Conservation (phyloP, 1,284 basidiomycete genomes). For the Phaffia rhodozyma region DNA sequence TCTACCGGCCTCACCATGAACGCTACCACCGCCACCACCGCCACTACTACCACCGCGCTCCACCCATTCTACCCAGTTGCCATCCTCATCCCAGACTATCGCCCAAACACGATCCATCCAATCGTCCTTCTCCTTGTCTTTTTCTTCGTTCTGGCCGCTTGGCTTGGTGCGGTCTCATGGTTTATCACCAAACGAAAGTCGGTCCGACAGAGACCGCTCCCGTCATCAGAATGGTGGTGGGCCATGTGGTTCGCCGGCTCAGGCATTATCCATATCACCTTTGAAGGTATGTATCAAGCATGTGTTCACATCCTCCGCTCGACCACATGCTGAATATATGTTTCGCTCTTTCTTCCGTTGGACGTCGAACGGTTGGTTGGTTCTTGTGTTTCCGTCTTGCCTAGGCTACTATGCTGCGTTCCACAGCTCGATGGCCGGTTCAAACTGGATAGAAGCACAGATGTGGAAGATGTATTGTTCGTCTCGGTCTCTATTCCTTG, state of each 20-base stretch:
- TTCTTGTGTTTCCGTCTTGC: not conserved
- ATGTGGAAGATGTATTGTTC: constrained; percentile 13
- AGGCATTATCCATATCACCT: constrained; percentile 5
- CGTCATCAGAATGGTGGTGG: not conserved
- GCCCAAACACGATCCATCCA: constrained; percentile 12
- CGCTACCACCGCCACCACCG: too few relatives aligned
- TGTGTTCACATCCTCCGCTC: not conserved
- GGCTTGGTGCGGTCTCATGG: not conserved
- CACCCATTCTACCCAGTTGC: constrained; percentile 17
- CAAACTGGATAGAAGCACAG: not conserved
- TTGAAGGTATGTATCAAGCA: constrained; percentile 9
- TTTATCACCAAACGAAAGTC: constrained; percentile 3
- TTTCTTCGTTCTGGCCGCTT: constrained; percentile 7
- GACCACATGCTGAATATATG: not conserved
- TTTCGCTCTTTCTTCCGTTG: not conserved
- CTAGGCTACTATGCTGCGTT: constrained; percentile 11
- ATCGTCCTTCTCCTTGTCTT: constrained; percentile 11
- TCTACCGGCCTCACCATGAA: too few relatives aligned
- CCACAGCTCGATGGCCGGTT: constrained; percentile 1
- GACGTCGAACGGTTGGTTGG: not conserved
- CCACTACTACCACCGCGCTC: not conserved
- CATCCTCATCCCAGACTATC: constrained; percentile 4
- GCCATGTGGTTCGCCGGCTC: constrained; percentile 7
- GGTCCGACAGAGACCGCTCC: not conserved
- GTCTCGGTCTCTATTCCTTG: not conserved